These are phyloP conservation scores for Tulasnella sp. DNA, from an alignment of 768 basidiomycete genomes.

Conservation along the genomic window DNA sequence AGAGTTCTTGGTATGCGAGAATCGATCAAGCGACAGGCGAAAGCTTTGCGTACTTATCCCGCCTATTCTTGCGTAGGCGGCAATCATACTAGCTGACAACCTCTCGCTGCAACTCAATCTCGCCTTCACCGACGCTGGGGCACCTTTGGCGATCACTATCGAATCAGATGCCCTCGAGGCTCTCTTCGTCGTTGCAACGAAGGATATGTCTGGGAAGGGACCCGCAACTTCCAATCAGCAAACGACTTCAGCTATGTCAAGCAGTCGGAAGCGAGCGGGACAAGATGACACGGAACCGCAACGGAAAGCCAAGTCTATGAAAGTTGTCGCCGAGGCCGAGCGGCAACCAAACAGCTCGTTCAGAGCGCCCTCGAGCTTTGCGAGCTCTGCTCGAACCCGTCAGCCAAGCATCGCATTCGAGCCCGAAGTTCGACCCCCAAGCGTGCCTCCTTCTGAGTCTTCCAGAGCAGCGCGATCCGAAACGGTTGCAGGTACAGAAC, in stretches of 20 bases:
- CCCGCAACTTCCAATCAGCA: constrained; percentile 40
- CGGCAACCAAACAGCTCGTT: background rate
- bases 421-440: background rate
- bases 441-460: constrained; percentile 36
- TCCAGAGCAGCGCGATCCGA: constrained; percentile 31
- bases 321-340: constrained; percentile 23
- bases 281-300: constrained; percentile 8
- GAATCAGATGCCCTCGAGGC: constrained; percentile 67
- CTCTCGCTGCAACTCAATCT: constrained; percentile 66
- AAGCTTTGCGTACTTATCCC: background rate
- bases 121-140: constrained; percentile 72
- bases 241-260: constrained; percentile 32
- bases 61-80: constrained; percentile 56
- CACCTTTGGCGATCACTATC: constrained; percentile 76
- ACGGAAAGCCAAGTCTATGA: constrained; percentile 25
- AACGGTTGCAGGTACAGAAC: background rate
- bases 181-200: constrained; percentile 81
- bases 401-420: constrained; percentile 22
- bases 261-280: constrained; percentile 18
- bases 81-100: constrained; percentile 76
- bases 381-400: background rate
- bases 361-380: background rate
- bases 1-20: constrained; percentile 70
- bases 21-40: background rate
- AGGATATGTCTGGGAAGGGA: constrained; percentile 44